Conservation (phyloP, 768 basidiomycete genomes). For the Lentinula raphanica region DNA sequence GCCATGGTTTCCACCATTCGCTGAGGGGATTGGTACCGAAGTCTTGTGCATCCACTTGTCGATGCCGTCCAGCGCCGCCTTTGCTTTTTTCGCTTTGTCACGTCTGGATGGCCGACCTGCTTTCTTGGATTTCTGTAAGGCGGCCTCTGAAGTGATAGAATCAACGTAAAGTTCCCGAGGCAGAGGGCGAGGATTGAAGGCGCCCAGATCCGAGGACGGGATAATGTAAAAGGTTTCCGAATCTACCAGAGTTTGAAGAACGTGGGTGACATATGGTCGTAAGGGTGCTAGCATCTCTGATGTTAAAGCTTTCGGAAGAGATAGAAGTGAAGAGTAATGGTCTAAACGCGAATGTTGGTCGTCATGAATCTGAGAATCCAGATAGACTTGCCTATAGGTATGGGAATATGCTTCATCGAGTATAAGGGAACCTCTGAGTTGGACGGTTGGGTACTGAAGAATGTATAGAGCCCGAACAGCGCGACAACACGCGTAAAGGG, state of each 20-base stretch:
- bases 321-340: slow-evolving; percentile 42
- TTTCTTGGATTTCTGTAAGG: slow-evolving; percentile 39
- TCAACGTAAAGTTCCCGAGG: slow-evolving; percentile 63
- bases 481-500: slow-evolving; percentile 55
- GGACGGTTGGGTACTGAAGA: slow-evolving; percentile 64
- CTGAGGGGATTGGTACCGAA: slow-evolving; percentile 5
- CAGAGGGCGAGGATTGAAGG: slow-evolving; percentile 58
- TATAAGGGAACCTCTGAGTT: slow-evolving; percentile 46
- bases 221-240: slow-evolving; percentile 54
- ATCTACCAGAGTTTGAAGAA: slow-evolving; percentile 44
- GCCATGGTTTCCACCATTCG: background rate
- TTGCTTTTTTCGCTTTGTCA: slow-evolving; percentile 52
- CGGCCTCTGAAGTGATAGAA: slow-evolving; percentile 16
- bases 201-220: slow-evolving; percentile 42
- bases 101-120: slow-evolving; percentile 58
- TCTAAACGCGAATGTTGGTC: slow-evolving; percentile 35
- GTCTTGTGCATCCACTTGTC: slow-evolving; percentile 45
- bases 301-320: slow-evolving; percentile 42
- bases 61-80: slow-evolving; percentile 41
- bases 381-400: slow-evolving; percentile 49
- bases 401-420: slow-evolving; percentile 46
- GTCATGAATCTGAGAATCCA: background rate
- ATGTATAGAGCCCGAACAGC: slow-evolving; percentile 66
- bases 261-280: slow-evolving; percentile 43
- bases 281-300: slow-evolving; percentile 38